Evolutionary conservation across 2,329 filamentous ascomycete species (phyloP), one percentile per base, ranked within the genome.

Genomic region (Cercospora zeae-maydis): DNA sequence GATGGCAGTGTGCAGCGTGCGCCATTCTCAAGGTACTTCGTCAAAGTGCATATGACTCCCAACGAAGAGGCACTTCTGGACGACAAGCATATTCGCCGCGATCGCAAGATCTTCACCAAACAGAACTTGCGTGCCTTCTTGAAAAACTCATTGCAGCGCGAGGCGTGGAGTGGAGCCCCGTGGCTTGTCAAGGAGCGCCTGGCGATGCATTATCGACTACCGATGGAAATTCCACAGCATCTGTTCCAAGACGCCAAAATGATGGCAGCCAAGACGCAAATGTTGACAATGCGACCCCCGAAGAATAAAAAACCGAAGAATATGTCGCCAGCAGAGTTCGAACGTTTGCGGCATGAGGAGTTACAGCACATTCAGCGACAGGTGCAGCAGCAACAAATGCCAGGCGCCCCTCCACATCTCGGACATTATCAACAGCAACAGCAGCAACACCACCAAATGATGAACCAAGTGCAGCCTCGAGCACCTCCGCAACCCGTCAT

Each of bases 101-200:
- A 97, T 74, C 87, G 92, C 58, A 96, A 93, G 71, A 85, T 91
- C 52, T 99, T 98, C 74, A 97, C 93, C 30, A 98, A 99, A 78
- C 88, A 93, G 54, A 93, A 97, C 75, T 82, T 99, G 42, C 88
- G 93, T 34, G 92, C 92, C 5, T 99, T 97, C 69, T 91, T 99
- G 67, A 96, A 96, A 75, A 93, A 96, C 76, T 95, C 92, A 0
- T 89, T 97, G n/a, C 89, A 88, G 1, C 83, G 93, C 65, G 95
- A 98, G 73, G 86, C 92, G 3, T 98, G 93, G 92, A 93, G 88
- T 64, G 93, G 93, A n/a, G 95, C 95, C 0, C 93, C 95, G 0
- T 99, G 95, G 95, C 80, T 96, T 60, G 93, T 98, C 16, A 97
- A 96, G 78, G 84, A 89, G 36, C 88, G 92, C 59, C 87, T 96